A percentile compares a stretch with the other conserved stretches of the same genome.
Evolutionary conservation across 1,284 basidiomycete species (phyloP).

Genomic region (Austroboletus niveus): DNA sequence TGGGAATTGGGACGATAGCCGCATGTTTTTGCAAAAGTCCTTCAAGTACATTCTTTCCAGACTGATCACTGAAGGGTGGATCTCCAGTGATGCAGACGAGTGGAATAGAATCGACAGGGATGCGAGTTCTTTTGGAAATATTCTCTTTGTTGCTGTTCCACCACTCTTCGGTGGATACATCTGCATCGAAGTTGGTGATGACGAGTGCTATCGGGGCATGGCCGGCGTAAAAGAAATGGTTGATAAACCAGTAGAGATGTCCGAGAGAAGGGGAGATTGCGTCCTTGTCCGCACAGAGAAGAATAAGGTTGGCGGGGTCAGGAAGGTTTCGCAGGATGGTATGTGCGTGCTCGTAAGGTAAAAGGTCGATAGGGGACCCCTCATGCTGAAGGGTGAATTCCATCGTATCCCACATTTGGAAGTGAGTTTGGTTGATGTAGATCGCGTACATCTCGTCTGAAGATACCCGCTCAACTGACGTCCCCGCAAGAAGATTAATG

Average conservation of each 20-base stretch:
- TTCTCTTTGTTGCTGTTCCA: conserved; percentile 3
- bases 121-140: not conserved
- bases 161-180: conserved; percentile 1
- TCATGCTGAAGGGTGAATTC: not conserved
- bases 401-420: not conserved
- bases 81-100: not conserved
- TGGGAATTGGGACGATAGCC: not conserved
- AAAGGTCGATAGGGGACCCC: not conserved
- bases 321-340: conserved; percentile 1
- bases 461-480: not conserved
- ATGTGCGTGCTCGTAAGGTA: conserved; percentile 15
- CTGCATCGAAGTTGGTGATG: conserved; percentile 28
- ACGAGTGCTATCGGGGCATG: conserved; percentile 29
- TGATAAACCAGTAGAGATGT: conserved; percentile 4
- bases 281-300: conserved; percentile 7
- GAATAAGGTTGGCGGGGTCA: conserved; percentile 6
- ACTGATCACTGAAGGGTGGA: not conserved
- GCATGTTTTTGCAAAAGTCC: not conserved
- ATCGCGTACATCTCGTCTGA: not conserved
- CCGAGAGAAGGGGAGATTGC: not conserved
- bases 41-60: not conserved
- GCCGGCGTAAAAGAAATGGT: conserved; percentile 6
- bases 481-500: conserved; percentile 9
- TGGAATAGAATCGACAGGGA: not conserved
- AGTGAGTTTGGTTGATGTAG: not conserved